These are phyloP conservation scores for Myriosclerotinia curreyana DNA, from an alignment of 2,329 filamentous ascomycete genomes.

Conservation along the genomic window DNA sequence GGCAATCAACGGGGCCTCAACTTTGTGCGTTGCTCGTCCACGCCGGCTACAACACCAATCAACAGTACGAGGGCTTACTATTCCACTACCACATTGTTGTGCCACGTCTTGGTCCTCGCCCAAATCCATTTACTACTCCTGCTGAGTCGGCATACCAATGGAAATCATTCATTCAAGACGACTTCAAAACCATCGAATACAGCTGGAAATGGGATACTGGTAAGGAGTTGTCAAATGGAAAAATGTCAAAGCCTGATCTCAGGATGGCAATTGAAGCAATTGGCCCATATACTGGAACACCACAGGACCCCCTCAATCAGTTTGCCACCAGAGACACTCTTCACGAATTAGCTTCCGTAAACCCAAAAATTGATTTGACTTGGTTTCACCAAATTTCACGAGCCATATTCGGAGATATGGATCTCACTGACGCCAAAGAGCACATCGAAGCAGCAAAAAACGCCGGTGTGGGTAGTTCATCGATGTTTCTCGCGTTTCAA, in stretches of 20 bases:
- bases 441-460: slow-evolving; percentile 1
- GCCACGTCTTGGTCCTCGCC: slow-evolving; percentile 1
- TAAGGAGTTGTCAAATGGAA: neutral
- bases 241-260: slow-evolving; percentile 6
- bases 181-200: slow-evolving; percentile 6
- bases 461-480: neutral
- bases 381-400: slow-evolving; percentile 4
- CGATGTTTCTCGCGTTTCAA: slow-evolving; percentile 9
- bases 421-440: neutral
- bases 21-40: neutral
- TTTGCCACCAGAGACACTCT: neutral
- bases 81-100: slow-evolving; percentile 5
- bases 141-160: slow-evolving; percentile 3
- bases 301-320: slow-evolving; percentile 1
- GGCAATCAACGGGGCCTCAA: slow-evolving; percentile 6
- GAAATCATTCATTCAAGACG: slow-evolving; percentile 7
- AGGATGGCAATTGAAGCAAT: neutral
- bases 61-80: neutral
- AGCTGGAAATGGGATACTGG: slow-evolving; percentile 11
- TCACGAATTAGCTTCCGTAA: neutral
- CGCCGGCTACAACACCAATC: neutral
- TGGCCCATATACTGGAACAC: neutral
- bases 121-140: neutral
- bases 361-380: slow-evolving; percentile 3
- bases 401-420: neutral